Evolutionary conservation across 768 basidiomycete genomes (phyloP).

Genomic region (Royoungia palumana): DNA sequence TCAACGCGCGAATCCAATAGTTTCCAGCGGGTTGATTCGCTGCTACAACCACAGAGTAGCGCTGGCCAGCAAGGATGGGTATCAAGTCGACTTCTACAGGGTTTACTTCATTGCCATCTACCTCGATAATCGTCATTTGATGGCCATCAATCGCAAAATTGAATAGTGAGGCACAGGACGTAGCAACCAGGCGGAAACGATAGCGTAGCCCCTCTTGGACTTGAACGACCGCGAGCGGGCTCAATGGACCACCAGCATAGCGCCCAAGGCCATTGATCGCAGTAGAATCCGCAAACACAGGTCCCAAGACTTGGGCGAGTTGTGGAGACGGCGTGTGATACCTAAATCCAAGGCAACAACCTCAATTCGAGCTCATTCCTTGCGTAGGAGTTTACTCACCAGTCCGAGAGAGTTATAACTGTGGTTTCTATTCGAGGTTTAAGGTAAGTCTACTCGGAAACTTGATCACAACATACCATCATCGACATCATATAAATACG

Average conservation of each 20-base stretch:
- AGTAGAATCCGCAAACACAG: slow-evolving; percentile 32
- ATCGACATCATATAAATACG: slow-evolving; percentile 34
- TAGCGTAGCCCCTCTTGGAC: slow-evolving; percentile 41
- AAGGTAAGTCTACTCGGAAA: neutral
- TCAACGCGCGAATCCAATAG: slow-evolving; percentile 50
- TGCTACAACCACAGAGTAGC: slow-evolving; percentile 39
- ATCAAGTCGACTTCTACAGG: slow-evolving; percentile 40
- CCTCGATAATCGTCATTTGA: slow-evolving; percentile 47
- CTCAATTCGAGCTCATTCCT: neutral
- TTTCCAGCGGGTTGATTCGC: slow-evolving; percentile 44
- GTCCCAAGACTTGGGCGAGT: slow-evolving; percentile 7
- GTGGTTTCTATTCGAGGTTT: neutral
- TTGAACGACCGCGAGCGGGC: slow-evolving; percentile 40
- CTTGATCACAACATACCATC: slow-evolving; percentile 8
- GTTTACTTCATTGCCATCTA: slow-evolving; percentile 39
- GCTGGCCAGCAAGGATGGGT: slow-evolving; percentile 30
- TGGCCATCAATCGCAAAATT: slow-evolving; percentile 42
- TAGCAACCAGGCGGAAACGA: slow-evolving; percentile 47
- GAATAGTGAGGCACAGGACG: slow-evolving; percentile 42
- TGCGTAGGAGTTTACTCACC: slow-evolving; percentile 20
- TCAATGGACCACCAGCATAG: slow-evolving; percentile 35
- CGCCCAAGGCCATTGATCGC: slow-evolving; percentile 51
- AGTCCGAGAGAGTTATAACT: slow-evolving; percentile 38
- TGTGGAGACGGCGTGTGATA: slow-evolving; percentile 30
- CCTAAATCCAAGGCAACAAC: slow-evolving; percentile 14